Evolutionary conservation across 2,329 filamentous ascomycete genomes (phyloP).

Genomic region (Phyllosticta paracitricarpa): DNA sequence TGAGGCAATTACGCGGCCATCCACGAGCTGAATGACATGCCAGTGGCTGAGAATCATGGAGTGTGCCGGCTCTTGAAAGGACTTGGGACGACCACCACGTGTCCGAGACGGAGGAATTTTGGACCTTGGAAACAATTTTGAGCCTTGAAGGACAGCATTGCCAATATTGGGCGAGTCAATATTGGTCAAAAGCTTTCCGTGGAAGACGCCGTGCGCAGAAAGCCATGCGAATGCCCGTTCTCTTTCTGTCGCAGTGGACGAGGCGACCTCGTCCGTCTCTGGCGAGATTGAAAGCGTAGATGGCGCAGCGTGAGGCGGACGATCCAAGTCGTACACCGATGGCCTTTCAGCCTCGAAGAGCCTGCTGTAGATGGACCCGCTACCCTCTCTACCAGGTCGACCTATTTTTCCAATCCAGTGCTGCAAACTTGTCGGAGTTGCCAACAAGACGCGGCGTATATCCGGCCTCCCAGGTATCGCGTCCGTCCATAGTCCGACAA

Average conservation of each 20-base stretch:
- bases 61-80: slow-evolving; percentile 61
- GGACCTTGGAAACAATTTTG: slow-evolving; percentile 65
- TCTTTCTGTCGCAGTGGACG: slow-evolving; percentile 43
- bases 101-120: slow-evolving; percentile 62
- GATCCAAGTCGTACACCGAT: slow-evolving; percentile 60
- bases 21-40: slow-evolving; percentile 78
- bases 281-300: slow-evolving; percentile 69
- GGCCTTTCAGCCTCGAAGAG: slow-evolving; percentile 84
- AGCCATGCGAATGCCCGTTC: slow-evolving; percentile 87
- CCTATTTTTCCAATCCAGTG: slow-evolving; percentile 74
- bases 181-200: slow-evolving; percentile 64
- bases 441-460: slow-evolving; percentile 65
- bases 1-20: slow-evolving; percentile 70
- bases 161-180: slow-evolving; percentile 56
- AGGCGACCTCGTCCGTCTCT: slow-evolving; percentile 47
- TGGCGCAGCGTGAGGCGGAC: slow-evolving; percentile 47
- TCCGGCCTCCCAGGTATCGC: slow-evolving; percentile 58
- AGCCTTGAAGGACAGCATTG: slow-evolving; percentile 64
- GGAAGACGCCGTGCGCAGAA: slow-evolving; percentile 73
- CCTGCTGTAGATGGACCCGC: slow-evolving; percentile 73
- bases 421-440: slow-evolving; percentile 66
- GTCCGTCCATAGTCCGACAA: slow-evolving; percentile 82
- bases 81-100: slow-evolving; percentile 52
- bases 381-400: slow-evolving; percentile 63
- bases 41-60: slow-evolving; percentile 84